Base-by-base conservation (phyloP, 148 eudicot genomes). In the Agrostemma githago region DNA sequence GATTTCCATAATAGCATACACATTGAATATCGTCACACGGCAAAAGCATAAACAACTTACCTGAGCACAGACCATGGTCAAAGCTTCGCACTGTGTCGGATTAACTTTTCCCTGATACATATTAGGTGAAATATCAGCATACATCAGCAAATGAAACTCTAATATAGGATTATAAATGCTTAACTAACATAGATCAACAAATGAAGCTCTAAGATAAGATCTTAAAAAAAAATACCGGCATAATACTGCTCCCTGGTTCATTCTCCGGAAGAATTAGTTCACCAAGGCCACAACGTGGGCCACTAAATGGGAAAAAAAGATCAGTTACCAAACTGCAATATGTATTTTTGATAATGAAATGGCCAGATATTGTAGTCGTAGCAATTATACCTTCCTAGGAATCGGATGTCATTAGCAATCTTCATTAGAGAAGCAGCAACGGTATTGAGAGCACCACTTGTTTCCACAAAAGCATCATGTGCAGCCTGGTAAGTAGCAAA, bases 211-310 rank as follows among this genome's bases (percentile, higher is more conserved):
- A 56, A 20, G 56, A 39, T 54, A 40, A 54, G 68, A 12, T 40
- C 40, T 5, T 26, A 34, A 39, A 62, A 34, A 70, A 76, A 43
- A 42, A 57, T 92, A 95, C 97, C 80, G 98, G 98, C 98, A 95
- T 95, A 75, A 95, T 95, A 82, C 98, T 95, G 97, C 98, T 95
- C 63, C 98, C 98, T 51, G 97, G 98, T 84, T 95, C 98, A 90
- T 95, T 95, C 84, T 95, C 98, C 66, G 98, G 98, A 83, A 95
- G 97, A 76, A 87, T 88, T 69, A 95, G 87, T 84, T 95, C 98
- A 41, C 98, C 97, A 71, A 95, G 92, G 74, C 98, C 98, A 77
- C 98, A 95, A 2, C 98, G 92, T 56, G 98, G 98, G 69, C 98
- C 98, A 87, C 98, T 95, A 85, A 62, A 81, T 15, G 75, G 73